These are phyloP conservation scores for Spergularia marina DNA, from an alignment of 148 eudicot species.

Conservation along the genomic window DNA sequence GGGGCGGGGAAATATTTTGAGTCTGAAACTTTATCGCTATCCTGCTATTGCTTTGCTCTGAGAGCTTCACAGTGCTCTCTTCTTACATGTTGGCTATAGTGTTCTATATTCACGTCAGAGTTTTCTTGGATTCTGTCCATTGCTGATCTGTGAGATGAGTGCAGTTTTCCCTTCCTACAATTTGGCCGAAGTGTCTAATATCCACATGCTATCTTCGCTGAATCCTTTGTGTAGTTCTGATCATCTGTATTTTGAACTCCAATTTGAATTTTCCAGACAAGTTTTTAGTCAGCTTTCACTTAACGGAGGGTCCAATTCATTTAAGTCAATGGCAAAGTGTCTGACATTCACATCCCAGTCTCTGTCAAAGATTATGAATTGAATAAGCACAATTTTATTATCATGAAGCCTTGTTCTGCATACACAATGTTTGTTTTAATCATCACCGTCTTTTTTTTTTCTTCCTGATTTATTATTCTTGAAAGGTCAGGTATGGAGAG, in stretches of 20 bases:
- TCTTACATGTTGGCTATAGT: not conserved
- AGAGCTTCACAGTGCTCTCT: not conserved
- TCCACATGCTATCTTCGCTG: not conserved
- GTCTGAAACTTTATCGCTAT: not conserved
- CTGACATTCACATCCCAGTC: not conserved
- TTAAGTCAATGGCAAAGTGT: not conserved
- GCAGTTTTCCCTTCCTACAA: not conserved
- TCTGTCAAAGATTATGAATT: not conserved
- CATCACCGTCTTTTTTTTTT: not conserved
- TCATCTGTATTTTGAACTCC: not conserved
- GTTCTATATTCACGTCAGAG: not conserved
- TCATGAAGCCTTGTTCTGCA: not conserved
- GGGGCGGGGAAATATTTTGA: not conserved
- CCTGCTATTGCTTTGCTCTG: not conserved
- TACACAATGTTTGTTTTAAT: not conserved
- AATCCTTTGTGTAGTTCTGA: not conserved
- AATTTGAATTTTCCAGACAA: too few relatives aligned
- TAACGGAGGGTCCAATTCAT: too few relatives aligned
- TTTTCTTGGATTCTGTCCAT: not conserved
- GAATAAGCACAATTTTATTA: not conserved
- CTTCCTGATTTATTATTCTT: conserved; percentile 3
- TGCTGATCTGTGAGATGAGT: not conserved
- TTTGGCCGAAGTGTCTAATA: not conserved
- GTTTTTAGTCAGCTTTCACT: not conserved
- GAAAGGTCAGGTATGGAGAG: conserved; percentile 70